These are phyloP conservation scores for Arthonia radiata DNA, from an alignment of 495 filamentous ascomycete species.

Conservation along the genomic window DNA sequence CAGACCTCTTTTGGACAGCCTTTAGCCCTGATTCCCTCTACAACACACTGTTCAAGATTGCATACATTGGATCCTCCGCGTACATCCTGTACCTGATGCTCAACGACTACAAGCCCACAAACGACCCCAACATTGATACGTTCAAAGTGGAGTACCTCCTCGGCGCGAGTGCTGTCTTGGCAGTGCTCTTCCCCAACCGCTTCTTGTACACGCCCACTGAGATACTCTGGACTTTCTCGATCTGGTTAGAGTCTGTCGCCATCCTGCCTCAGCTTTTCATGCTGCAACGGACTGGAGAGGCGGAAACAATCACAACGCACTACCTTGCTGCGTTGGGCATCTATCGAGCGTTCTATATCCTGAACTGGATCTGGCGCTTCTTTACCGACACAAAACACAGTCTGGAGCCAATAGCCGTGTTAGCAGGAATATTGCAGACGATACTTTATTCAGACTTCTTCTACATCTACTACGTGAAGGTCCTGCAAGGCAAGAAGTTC, in stretches of 20 bases:
- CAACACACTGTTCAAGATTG: constrained; percentile 84
- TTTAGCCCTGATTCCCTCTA: constrained; percentile 38
- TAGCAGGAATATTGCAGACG: constrained; percentile 80
- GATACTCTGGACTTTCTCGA: constrained; percentile 90
- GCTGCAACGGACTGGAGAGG: constrained; percentile 89
- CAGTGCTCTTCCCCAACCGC: constrained; percentile 60
- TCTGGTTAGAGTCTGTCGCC: constrained; percentile 90
- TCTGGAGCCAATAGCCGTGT: constrained; percentile 59
- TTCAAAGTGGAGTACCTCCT: constrained; percentile 89
- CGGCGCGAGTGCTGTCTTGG: constrained; percentile 50
- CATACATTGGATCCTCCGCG: constrained; percentile 69
- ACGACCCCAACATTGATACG: constrained; percentile 85
- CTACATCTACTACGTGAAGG: constrained; percentile 92
- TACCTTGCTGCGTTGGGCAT: constrained; percentile 88
- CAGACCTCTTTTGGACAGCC: constrained; percentile 77
- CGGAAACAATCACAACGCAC: constrained; percentile 93
- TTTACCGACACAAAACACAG: constrained; percentile 36
- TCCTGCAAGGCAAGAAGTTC: constrained; percentile 13
- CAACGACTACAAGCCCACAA: constrained; percentile 81
- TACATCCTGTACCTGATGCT: constrained; percentile 97
- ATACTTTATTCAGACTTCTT: constrained; percentile 96
- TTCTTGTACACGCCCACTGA: constrained; percentile 43
- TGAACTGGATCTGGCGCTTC: constrained; percentile 92
- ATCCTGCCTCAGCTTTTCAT: constrained; percentile 95
- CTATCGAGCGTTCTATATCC: constrained; percentile 88